Evolutionary conservation across 129 eudicot genomes (phyloP).

Genomic region (Flaveria ramosissima): DNA sequence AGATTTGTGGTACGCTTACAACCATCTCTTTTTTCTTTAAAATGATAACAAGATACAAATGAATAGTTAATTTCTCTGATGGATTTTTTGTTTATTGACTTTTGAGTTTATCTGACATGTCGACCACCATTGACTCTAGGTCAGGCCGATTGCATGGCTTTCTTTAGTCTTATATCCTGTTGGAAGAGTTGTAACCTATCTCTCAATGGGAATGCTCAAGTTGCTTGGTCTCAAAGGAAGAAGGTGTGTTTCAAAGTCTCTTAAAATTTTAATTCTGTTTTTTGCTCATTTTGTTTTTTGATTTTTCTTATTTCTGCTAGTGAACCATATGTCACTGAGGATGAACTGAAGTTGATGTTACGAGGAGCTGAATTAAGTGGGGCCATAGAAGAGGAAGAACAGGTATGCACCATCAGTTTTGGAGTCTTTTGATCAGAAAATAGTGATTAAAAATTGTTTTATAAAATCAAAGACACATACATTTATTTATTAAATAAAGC

Average conservation of each 20-base stretch:
- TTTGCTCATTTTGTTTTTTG: not conserved
- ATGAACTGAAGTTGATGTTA: constrained; percentile 90
- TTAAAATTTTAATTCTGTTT: not conserved
- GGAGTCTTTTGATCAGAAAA: constrained; percentile 12
- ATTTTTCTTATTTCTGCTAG: constrained; percentile 41
- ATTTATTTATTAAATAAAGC: not conserved
- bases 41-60: not conserved
- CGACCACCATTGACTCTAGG: constrained; percentile 58
- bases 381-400: constrained; percentile 98
- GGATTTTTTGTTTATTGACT: constrained; percentile 4
- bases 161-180: constrained; percentile 88
- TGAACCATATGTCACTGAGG: constrained; percentile 97
- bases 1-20: constrained; percentile 87
- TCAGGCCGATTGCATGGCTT: constrained; percentile 99
- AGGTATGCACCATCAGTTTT: constrained; percentile 48
- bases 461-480: not conserved
- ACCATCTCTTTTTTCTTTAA: constrained; percentile 21
- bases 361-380: constrained; percentile 99
- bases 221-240: constrained; percentile 90
- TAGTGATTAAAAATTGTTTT: not conserved
- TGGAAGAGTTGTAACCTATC: constrained; percentile 91
- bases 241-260: constrained; percentile 46
- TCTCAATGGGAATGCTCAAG: constrained; percentile 97
- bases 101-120: constrained; percentile 31
- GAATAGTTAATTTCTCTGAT: not conserved